A percentile compares a stretch with the other conserved stretches of the same genome.
Conservation (phyloP, 148 eudicot genomes). For the Rhododendron molle region DNA sequence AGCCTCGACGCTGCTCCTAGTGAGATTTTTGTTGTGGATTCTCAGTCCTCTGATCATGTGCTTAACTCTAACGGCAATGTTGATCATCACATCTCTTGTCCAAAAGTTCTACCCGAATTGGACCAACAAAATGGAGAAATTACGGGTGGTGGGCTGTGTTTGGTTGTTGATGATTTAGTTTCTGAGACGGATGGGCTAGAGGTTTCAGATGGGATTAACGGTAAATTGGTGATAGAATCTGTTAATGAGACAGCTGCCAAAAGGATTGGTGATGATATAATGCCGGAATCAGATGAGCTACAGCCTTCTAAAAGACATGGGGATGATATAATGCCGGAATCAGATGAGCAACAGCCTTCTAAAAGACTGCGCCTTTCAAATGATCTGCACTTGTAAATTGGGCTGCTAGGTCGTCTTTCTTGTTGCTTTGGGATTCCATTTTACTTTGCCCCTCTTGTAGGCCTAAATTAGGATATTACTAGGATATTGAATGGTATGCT, state of each 20-base stretch:
- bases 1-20: conserved; percentile 37
- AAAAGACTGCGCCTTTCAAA: conserved; percentile 19
- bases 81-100: conserved; percentile 2
- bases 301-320: not conserved
- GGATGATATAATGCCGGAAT: not conserved
- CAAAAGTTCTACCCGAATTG: not conserved
- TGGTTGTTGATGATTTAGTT: conserved; percentile 5
- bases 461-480: conserved; percentile 1
- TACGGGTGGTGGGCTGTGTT: not conserved
- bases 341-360: conserved; percentile 18
- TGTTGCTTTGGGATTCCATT: not conserved
- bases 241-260: conserved; percentile 1
- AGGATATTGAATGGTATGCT: conserved; percentile 2
- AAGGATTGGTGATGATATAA: conserved; percentile 1
- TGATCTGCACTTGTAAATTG: conserved; percentile 17
- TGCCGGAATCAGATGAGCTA: conserved; percentile 4
- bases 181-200: conserved; percentile 10
- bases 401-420: not conserved
- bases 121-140: conserved; percentile 9
- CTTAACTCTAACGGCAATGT: conserved; percentile 19
- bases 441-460: not conserved
- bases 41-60: conserved; percentile 27
- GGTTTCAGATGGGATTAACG: conserved; percentile 5
- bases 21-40: conserved; percentile 38
- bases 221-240: not conserved